A percentile compares a stretch with the other conserved stretches of the same genome.
Conservation (phyloP, 768 basidiomycete genomes). For the Clitopilus hobsonii region DNA sequence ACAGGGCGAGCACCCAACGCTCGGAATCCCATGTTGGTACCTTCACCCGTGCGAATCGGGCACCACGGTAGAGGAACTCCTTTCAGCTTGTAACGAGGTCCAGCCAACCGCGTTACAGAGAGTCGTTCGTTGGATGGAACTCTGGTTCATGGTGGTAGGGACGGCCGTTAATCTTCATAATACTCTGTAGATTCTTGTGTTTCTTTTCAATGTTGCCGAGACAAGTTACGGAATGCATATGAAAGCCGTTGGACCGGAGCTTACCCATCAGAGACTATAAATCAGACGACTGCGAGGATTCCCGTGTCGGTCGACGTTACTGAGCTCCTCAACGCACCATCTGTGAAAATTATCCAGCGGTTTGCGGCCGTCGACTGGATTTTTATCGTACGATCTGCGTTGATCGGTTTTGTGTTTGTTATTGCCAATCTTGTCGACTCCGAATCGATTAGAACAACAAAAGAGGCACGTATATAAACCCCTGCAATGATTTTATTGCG, state of each 20-base stretch:
- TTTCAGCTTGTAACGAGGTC: constrained; percentile 39
- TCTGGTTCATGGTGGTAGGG: constrained; percentile 76
- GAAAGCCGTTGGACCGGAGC: constrained; percentile 12
- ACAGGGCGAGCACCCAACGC: constrained; percentile 81
- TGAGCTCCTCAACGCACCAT: not conserved
- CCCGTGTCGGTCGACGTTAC: not conserved
- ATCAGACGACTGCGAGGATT: not conserved
- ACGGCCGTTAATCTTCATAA: constrained; percentile 44
- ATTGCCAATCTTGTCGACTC: constrained; percentile 12
- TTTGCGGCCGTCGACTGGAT: not conserved
- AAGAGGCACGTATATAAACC: constrained; percentile 19
- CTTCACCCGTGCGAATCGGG: constrained; percentile 84
- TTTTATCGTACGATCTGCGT: constrained; percentile 38
- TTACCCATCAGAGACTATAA: constrained; percentile 5
- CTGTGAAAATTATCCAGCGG: not conserved
- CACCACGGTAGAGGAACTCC: constrained; percentile 61
- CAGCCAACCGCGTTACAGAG: constrained; percentile 24
- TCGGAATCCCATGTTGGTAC: constrained; percentile 76
- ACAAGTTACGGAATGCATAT: constrained; percentile 10
- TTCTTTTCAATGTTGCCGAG: not conserved
- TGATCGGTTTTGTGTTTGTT: constrained; percentile 17
- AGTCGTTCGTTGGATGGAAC: constrained; percentile 53
- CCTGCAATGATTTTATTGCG: constrained; percentile 39
- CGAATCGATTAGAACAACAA: constrained; percentile 8
- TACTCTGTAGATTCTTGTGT: not conserved